phyloP scores from a whole-genome alignment of 2,329 filamentous ascomycete genomes.

The Ophiostoma piceae region DNA sequence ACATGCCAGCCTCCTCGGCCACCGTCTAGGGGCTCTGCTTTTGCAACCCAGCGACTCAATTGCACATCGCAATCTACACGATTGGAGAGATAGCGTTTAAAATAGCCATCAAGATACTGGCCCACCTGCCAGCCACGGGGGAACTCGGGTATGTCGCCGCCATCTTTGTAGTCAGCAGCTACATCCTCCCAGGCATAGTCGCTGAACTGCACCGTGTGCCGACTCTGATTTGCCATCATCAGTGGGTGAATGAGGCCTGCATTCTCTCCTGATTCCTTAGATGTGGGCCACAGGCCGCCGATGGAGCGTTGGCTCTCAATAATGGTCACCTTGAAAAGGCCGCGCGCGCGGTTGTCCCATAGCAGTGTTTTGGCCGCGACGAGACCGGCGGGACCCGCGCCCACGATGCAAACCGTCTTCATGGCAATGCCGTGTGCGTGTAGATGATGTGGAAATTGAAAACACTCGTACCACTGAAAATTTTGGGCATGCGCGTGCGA shows the following conservation, averaged over 20 bases:
- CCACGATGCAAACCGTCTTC: slow-evolving; percentile 15
- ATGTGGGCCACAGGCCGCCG: slow-evolving; percentile 70
- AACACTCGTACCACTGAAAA: background rate
- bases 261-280: slow-evolving; percentile 41
- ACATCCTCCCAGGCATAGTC: slow-evolving; percentile 64
- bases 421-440: background rate
- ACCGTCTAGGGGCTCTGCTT: slow-evolving; percentile 33
- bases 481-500: background rate
- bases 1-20: slow-evolving; percentile 40
- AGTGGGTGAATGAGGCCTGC: slow-evolving; percentile 56
- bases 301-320: slow-evolving; percentile 62
- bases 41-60: slow-evolving; percentile 45
- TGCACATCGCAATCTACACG: slow-evolving; percentile 40
- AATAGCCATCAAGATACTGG: slow-evolving; percentile 63
- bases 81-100: slow-evolving; percentile 49
- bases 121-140: slow-evolving; percentile 75
- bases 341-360: slow-evolving; percentile 46
- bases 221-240: slow-evolving; percentile 69
- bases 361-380: slow-evolving; percentile 67
- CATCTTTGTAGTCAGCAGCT: slow-evolving; percentile 25
- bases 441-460: background rate
- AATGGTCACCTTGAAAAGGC: slow-evolving; percentile 61
- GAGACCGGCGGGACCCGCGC: slow-evolving; percentile 60
- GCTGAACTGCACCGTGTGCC: slow-evolving; percentile 66
- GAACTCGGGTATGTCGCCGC: slow-evolving; percentile 50